Evolutionary conservation across 345 rosid genomes (phyloP).

Genomic region (Cardamine chenopodiifolia): DNA sequence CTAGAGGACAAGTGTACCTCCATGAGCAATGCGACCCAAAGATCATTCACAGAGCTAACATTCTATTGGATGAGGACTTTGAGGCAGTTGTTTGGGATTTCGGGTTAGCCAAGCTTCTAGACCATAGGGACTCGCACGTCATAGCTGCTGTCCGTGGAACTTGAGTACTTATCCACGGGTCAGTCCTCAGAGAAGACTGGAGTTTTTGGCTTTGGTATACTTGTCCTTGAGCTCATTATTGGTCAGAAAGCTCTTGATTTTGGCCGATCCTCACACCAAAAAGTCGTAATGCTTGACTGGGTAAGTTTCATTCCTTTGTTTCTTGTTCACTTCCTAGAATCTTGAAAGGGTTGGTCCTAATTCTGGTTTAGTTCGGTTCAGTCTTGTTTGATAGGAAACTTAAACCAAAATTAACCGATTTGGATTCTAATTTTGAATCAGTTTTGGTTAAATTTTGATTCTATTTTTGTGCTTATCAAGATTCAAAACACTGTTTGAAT

Average conservation of each 20-base stretch:
- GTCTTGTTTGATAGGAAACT: background rate
- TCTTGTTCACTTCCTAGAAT: conserved; percentile 16
- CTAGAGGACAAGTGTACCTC: conserved; percentile 80
- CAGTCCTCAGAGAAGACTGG: conserved; percentile 93
- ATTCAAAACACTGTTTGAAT: background rate
- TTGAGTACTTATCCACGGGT: conserved; percentile 88
- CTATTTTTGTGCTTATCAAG: background rate
- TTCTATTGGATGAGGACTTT: conserved; percentile 82
- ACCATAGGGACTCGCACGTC: conserved; percentile 91
- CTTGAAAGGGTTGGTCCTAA: background rate
- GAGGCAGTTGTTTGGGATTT: conserved; percentile 99
- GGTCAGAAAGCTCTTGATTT: conserved; percentile 91
- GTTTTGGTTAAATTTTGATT: background rate
- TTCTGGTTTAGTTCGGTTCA: background rate
- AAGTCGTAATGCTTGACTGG: conserved; percentile 97
- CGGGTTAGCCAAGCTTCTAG: conserved; percentile 94
- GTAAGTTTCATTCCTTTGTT: conserved; percentile 47
- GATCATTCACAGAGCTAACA: conserved; percentile 95
- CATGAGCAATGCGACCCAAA: conserved; percentile 97
- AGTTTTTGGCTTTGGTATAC: conserved; percentile 91
- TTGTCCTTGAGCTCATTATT: conserved; percentile 88
- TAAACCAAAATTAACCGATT: conserved; percentile 23
- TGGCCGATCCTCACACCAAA: conserved; percentile 82
- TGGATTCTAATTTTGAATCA: background rate
- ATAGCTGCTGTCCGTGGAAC: conserved; percentile 97